Conservation (phyloP, 495 filamentous ascomycete genomes). For the Cenococcum geophilum region DNA sequence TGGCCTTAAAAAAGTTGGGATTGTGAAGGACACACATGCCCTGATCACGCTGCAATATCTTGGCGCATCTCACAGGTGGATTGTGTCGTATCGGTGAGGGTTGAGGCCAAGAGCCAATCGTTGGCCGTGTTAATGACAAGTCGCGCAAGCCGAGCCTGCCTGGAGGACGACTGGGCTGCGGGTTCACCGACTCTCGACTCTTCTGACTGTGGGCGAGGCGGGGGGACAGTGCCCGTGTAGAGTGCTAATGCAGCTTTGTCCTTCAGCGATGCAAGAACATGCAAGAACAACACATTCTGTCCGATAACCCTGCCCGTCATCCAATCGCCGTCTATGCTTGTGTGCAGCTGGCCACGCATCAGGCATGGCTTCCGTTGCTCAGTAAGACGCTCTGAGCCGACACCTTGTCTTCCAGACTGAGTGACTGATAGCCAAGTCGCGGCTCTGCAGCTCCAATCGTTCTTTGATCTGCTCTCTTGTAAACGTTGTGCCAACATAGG, state of each 20-base stretch:
- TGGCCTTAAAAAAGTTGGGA: background rate
- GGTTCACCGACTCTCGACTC: conserved; percentile 1
- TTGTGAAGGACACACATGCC: background rate
- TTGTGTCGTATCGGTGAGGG: background rate
- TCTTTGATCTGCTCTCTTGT: too few relatives aligned
- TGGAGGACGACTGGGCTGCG: background rate
- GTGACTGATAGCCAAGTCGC: background rate
- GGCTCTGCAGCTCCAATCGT: background rate
- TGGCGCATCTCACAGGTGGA: background rate
- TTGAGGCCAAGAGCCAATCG: background rate
- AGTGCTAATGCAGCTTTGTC: background rate
- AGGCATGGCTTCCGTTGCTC: background rate
- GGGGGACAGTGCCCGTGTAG: background rate
- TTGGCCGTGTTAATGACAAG: background rate
- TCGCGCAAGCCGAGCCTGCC: background rate
- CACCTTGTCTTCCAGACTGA: background rate
- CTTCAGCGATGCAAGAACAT: background rate
- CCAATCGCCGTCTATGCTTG: background rate
- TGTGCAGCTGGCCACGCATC: background rate
- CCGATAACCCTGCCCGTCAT: background rate
- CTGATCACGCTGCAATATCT: conserved; percentile 4
- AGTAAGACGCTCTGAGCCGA: background rate
- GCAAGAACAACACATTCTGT: background rate
- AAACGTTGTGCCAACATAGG: too few relatives aligned
- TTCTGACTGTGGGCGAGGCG: background rate